Evolutionary conservation across 352 stramenopile species (phyloP).

Genomic region (Globisporangium lucens): DNA sequence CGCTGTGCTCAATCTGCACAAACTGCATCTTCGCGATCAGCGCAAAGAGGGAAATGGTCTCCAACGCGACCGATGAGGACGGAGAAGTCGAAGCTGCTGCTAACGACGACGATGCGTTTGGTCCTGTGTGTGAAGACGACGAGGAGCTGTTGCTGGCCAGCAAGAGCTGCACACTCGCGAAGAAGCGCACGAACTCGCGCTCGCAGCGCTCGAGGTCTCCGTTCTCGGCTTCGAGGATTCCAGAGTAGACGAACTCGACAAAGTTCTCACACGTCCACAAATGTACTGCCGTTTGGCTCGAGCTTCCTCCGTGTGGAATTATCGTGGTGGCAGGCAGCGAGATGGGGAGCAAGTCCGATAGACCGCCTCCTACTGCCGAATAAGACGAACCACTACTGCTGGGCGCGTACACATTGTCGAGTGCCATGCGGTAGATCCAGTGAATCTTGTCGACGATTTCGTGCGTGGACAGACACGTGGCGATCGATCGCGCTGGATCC

Average conservation of each 20-base stretch:
- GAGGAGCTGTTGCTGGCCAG: constrained; percentile 15
- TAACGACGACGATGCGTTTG: not conserved
- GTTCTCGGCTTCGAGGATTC: constrained; percentile 24
- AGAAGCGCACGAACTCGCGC: constrained; percentile 32
- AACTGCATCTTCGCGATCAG: constrained; percentile 28
- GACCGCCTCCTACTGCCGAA: not conserved
- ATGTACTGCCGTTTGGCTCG: constrained; percentile 14
- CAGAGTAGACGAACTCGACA: constrained; percentile 29
- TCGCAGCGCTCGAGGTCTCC: constrained; percentile 25
- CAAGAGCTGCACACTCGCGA: constrained; percentile 39
- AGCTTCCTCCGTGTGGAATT: not conserved
- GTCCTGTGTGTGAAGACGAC: not conserved
- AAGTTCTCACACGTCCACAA: constrained; percentile 23
- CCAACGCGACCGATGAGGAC: not conserved
- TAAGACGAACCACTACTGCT: not conserved
- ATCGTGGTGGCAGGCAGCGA: not conserved
- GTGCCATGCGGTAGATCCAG: constrained; percentile 24
- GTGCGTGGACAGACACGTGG: constrained; percentile 22
- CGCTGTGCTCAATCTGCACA: not conserved
- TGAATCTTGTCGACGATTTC: constrained; percentile 37
- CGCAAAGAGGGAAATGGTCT: constrained; percentile 27
- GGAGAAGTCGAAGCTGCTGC: not conserved
- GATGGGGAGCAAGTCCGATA: constrained; percentile 3
- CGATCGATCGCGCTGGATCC: constrained; percentile 19
- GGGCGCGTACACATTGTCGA: constrained; percentile 16